Conservation (phyloP, 805 yeast genomes). For the Metschnikowia borealis region DNA sequence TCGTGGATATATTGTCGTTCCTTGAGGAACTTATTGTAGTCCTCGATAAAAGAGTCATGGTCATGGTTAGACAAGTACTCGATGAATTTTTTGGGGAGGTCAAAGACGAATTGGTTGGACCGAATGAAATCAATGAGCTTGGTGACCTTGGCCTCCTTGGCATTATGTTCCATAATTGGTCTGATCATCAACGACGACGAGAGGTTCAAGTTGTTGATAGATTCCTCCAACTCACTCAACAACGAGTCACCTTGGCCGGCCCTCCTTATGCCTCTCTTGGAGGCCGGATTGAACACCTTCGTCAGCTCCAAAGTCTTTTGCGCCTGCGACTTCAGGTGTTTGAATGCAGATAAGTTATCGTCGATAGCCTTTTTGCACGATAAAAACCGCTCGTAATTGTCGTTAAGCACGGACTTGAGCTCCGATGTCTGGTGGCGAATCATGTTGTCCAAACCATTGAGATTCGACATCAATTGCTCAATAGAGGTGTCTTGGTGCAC, state of each 20-base stretch:
- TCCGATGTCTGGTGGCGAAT: constrained; percentile 35
- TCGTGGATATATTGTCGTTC: constrained; percentile 21
- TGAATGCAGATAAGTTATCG: constrained; percentile 32
- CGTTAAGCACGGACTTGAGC: constrained; percentile 34
- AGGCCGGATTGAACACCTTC: constrained; percentile 36
- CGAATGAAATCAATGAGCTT: constrained; percentile 35
- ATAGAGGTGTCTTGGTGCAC: constrained; percentile 37
- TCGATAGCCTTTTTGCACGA: constrained; percentile 39
- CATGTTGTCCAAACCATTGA: constrained; percentile 29
- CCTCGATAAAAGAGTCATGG: constrained; percentile 35
- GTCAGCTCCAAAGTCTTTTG: constrained; percentile 33
- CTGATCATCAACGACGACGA: constrained; percentile 37
- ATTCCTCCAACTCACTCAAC: constrained; percentile 34
- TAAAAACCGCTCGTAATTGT: constrained; percentile 33
- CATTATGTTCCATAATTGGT: constrained; percentile 38
- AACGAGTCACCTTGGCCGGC: constrained; percentile 22
- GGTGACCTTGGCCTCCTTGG: constrained; percentile 30
- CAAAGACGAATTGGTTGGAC: constrained; percentile 31
- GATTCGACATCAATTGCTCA: constrained; percentile 27
- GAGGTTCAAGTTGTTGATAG: constrained; percentile 35
- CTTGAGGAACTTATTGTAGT: constrained; percentile 27
- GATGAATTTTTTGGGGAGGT: constrained; percentile 32
- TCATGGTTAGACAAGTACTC: constrained; percentile 26
- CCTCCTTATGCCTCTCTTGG: constrained; percentile 14
- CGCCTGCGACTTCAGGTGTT: constrained; percentile 30